phyloP scores from a whole-genome alignment of 1,284 basidiomycete genomes.

The Cutaneotrichosporon mucoides region DNA sequence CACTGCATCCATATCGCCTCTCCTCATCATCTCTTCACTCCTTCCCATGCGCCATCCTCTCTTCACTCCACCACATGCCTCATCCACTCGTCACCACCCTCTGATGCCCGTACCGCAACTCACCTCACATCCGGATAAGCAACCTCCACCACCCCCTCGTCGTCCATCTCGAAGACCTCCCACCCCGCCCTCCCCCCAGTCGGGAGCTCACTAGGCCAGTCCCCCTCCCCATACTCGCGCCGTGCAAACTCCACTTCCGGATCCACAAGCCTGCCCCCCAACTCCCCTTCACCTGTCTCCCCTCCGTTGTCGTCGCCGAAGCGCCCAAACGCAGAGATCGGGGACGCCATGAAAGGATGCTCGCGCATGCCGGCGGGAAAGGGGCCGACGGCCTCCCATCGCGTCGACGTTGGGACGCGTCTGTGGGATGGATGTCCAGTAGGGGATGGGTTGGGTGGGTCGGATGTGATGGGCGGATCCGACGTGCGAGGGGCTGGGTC shows the following conservation, averaged over 20 bases:
- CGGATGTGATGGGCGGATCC: too few species aligned
- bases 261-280: slow-evolving; percentile 4
- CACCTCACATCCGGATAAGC: slow-evolving; percentile 27
- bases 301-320: background rate
- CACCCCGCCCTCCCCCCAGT: slow-evolving; percentile 35
- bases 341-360: slow-evolving; percentile 36
- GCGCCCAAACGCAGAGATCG: slow-evolving; percentile 31
- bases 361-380: slow-evolving; percentile 46
- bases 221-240: slow-evolving; percentile 19
- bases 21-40: background rate
- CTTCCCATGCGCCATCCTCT: too few species aligned
- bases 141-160: slow-evolving; percentile 33
- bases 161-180: slow-evolving; percentile 23
- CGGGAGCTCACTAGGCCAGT: slow-evolving; percentile 36
- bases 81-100: too few species aligned
- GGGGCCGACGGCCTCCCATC: slow-evolving; percentile 34
- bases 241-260: slow-evolving; percentile 35
- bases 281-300: too few species aligned
- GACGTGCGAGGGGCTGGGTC: too few species aligned
- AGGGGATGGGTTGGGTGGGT: too few species aligned
- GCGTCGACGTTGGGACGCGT: too few species aligned
- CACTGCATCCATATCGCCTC: background rate
- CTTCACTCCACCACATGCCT: too few species aligned
- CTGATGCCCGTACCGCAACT: background rate
- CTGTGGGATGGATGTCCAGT: background rate